Conservation (phyloP, 2,329 filamentous ascomycete species). For the Colletotrichum noveboracense region DNA sequence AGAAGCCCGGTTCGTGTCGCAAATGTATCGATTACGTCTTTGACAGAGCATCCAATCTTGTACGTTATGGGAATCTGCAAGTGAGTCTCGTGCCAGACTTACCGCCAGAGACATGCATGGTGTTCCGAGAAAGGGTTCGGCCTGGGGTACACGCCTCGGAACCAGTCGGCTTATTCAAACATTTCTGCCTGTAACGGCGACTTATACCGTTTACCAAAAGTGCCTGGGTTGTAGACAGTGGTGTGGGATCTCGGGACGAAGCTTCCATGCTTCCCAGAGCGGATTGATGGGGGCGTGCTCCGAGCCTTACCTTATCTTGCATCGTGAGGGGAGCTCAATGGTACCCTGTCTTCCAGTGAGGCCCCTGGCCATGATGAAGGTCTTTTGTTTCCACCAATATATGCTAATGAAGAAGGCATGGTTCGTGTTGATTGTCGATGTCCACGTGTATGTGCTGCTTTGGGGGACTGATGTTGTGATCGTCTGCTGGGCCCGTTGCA, state of each 20-base stretch:
- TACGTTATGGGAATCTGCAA: not conserved
- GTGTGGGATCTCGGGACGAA: conserved; percentile 12
- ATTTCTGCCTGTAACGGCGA: not conserved
- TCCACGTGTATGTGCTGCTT: not conserved
- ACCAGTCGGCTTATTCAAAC: not conserved
- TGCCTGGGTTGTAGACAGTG: not conserved
- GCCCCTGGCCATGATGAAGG: not conserved
- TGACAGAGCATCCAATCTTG: not conserved
- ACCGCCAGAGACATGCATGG: not conserved
- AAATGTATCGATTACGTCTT: not conserved
- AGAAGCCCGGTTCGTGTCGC: not conserved
- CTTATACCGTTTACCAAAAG: not conserved
- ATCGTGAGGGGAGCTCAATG: not conserved
- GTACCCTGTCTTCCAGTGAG: not conserved
- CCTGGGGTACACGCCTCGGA: not conserved
- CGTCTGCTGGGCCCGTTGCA: not conserved
- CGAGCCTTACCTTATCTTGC: conserved; percentile 13
- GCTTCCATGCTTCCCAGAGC: conserved; percentile 17
- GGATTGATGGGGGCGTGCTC: not conserved
- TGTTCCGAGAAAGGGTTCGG: not conserved
- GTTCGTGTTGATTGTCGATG: not conserved
- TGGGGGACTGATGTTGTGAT: not conserved
- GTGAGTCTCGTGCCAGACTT: not conserved
- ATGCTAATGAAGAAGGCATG: too few relatives aligned
- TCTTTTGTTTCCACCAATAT: conserved; percentile 6